phyloP scores from a whole-genome alignment of 2,329 filamentous ascomycete species.

The Rhytidhysteron rufulum region DNA sequence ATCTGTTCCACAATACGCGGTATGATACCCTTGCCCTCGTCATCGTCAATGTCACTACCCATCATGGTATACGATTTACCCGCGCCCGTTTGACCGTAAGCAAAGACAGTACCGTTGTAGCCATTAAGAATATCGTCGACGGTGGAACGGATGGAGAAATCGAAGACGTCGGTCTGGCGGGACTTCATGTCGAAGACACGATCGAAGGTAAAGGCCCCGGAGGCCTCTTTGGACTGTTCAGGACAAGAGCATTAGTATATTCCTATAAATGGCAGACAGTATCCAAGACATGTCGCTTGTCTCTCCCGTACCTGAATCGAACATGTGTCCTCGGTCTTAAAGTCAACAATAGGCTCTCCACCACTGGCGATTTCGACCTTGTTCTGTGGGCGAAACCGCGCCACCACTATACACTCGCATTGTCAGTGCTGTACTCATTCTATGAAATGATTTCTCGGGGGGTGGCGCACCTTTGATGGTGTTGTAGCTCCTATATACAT shows the following conservation, averaged over 20 bases:
- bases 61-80: constrained; percentile 99
- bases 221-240: constrained; percentile 71
- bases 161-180: constrained; percentile 89
- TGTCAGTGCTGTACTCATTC: no score
- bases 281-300: no score
- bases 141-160: constrained; percentile 93
- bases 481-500: constrained; percentile 37
- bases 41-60: constrained; percentile 90
- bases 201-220: constrained; percentile 87
- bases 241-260: neutral
- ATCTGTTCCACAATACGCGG: constrained; percentile 97
- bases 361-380: constrained; percentile 85
- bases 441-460: no score
- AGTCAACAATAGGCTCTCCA: constrained; percentile 86
- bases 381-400: constrained; percentile 96
- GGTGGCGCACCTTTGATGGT: constrained; percentile 42
- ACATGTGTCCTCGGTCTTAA: constrained; percentile 87
- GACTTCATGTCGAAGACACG: constrained; percentile 94
- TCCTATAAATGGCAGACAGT: no score
- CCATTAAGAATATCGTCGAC: constrained; percentile 98
- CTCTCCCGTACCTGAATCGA: constrained; percentile 64
- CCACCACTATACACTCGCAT: constrained; percentile 64
- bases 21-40: constrained; percentile 85
- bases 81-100: constrained; percentile 95
- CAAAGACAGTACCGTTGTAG: constrained; percentile 98